Base-by-base conservation (phyloP, 75 land plant species). In the Azolla pinnata region DNA sequence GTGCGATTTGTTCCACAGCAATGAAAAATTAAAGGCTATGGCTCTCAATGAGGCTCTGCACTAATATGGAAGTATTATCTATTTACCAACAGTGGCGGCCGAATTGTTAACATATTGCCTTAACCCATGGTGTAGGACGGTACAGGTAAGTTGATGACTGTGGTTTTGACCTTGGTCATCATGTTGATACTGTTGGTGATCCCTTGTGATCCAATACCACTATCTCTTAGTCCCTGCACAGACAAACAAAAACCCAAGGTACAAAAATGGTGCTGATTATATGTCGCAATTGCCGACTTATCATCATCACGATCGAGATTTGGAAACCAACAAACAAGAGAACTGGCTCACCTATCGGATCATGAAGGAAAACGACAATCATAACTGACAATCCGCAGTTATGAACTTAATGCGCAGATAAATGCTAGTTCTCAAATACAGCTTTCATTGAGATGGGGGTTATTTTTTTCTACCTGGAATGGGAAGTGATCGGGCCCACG, bases 401-500 rank as follows among this genome's bases (percentile, higher is more conserved):
- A n/a, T n/a, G n/a, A n/a, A n/a, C n/a, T n/a, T n/a, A n/a, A n/a
- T n/a, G n/a, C n/a, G n/a, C n/a, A n/a, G n/a, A n/a, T n/a, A n/a
- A n/a, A n/a, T n/a, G n/a, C n/a, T n/a, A n/a, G n/a, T n/a, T n/a
- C n/a, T n/a, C n/a, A n/a, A n/a, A n/a, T n/a, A n/a, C n/a, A n/a
- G n/a, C n/a, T n/a, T n/a, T n/a, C n/a, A n/a, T n/a, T n/a, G n/a
- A n/a, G n/a, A n/a, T n/a, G n/a, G n/a, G n/a, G n/a, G n/a, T n/a
- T n/a, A n/a, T 8, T 33, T 31, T n/a, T n/a, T 10, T 12, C 0
- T 57, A 65, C 72, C 62, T 69, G 72, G 59, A 69, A 69, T 18
- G 72, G 72, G 59, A 69, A 69, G 61, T 70, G 73, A 51, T 70
- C 73, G 0, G 73, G 73, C 28, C 73, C 73, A 34, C 73, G 73